These are phyloP conservation scores for Taphrina confusa DNA, from an alignment of 1,139 yeast species.

Conservation along the genomic window DNA sequence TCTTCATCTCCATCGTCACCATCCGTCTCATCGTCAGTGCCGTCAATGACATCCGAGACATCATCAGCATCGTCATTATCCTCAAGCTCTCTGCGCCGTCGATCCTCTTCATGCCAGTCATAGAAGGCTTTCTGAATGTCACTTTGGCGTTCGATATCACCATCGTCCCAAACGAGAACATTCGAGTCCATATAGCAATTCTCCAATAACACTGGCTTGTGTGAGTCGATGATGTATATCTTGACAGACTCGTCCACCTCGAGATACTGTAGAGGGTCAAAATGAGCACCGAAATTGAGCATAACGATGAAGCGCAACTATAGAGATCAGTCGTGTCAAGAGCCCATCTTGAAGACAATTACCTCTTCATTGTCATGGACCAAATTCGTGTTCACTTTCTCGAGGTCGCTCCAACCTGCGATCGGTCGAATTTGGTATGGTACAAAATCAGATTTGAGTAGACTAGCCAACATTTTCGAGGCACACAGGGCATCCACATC, in stretches of 20 bases:
- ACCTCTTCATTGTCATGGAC: constrained; percentile 57
- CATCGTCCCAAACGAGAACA: constrained; percentile 86
- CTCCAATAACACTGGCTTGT: constrained; percentile 94
- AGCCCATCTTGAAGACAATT: too few species aligned
- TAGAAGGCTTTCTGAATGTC: constrained; percentile 39
- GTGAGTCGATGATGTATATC: constrained; percentile 84
- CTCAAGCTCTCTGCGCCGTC: constrained; percentile 1
- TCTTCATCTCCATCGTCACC: constrained; percentile 42
- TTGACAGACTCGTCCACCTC: constrained; percentile 52
- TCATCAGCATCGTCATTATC: constrained; percentile 40
- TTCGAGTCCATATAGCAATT: constrained; percentile 84
- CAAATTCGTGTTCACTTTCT: constrained; percentile 60
- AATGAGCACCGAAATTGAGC: constrained; percentile 94
- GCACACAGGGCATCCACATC: constrained; percentile 93
- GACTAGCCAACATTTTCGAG: constrained; percentile 64
- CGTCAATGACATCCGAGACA: constrained; percentile 41
- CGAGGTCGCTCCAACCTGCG: constrained; percentile 85
- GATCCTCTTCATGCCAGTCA: constrained; percentile 29
- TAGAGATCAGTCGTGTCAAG: neutral
- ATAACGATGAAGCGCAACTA: constrained; percentile 69
- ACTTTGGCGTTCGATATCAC: constrained; percentile 62
- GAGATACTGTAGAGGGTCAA: constrained; percentile 78
- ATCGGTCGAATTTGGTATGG: constrained; percentile 90
- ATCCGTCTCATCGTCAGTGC: constrained; percentile 47
- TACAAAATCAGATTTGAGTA: constrained; percentile 76